Evolutionary conservation across 2,329 filamentous ascomycete genomes (phyloP).

Genomic region (Parastagonospora avenae): DNA sequence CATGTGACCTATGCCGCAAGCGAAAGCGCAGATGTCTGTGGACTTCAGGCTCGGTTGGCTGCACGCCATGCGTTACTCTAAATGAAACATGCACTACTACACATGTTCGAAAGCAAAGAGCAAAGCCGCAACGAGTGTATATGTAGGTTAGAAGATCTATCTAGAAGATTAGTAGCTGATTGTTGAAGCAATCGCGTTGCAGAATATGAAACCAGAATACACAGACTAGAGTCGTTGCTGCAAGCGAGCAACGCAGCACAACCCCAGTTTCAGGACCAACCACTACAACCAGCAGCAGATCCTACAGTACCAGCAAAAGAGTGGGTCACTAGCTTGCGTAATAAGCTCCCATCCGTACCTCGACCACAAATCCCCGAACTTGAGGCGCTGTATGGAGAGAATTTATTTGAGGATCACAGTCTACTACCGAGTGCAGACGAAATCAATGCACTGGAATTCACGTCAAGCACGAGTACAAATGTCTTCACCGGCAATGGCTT

Average conservation of each 20-base stretch:
- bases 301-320: constrained; percentile 15
- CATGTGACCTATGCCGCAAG: constrained; percentile 33
- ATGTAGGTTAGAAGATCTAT: not conserved
- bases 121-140: constrained; percentile 30
- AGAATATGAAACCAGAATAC: constrained; percentile 32
- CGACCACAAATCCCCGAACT: constrained; percentile 12
- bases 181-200: constrained; percentile 18
- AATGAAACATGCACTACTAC: constrained; percentile 32
- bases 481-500: not conserved
- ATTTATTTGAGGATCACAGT: not conserved
- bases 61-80: constrained; percentile 24
- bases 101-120: constrained; percentile 28
- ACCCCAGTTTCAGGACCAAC: constrained; percentile 19
- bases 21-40: constrained; percentile 33
- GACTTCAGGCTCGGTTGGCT: constrained; percentile 19
- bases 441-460: not conserved
- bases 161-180: not conserved
- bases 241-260: constrained; percentile 27
- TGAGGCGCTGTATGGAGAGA: constrained; percentile 13
- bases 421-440: not conserved
- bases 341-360: constrained; percentile 22
- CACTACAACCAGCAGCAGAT: constrained; percentile 19
- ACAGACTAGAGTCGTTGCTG: constrained; percentile 27
- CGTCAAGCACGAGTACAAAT: not conserved
- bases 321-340: constrained; percentile 24